Conservation (phyloP, 768 basidiomycete species). For the Steccherinum ochraceum region DNA sequence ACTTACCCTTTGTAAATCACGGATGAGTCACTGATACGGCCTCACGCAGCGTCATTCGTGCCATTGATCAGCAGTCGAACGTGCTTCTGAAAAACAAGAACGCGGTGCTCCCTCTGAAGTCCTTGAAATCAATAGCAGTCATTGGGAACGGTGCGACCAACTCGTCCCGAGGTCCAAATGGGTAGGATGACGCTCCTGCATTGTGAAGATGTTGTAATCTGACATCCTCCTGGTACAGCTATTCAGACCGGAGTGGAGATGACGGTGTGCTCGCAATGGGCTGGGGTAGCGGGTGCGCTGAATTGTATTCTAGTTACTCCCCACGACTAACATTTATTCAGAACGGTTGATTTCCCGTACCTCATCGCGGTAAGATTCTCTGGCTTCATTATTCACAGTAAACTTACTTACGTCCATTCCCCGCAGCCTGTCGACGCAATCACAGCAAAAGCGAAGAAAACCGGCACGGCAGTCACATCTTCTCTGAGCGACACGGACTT, state of each 20-base stretch:
- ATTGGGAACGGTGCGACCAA: constrained; percentile 31
- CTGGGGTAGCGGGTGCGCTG: constrained; percentile 31
- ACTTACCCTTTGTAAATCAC: background rate
- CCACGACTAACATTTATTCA: constrained; percentile 14
- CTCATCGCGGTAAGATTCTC: constrained; percentile 35
- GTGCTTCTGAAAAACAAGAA: constrained; percentile 58
- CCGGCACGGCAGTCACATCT: constrained; percentile 37
- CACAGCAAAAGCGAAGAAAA: constrained; percentile 24
- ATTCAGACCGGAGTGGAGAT: constrained; percentile 49
- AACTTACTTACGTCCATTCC: background rate
- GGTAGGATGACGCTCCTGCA: constrained; percentile 30
- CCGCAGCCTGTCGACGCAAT: constrained; percentile 35
- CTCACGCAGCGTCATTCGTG: constrained; percentile 14
- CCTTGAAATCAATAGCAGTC: constrained; percentile 45
- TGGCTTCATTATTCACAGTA: background rate
- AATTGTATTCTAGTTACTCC: background rate
- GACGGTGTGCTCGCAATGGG: constrained; percentile 61
- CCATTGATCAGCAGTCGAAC: constrained; percentile 54
- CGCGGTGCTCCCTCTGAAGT: constrained; percentile 37
- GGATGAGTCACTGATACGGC: too few species aligned
- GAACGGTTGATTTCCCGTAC: constrained; percentile 48
- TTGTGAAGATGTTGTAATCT: background rate
- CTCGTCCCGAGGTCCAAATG: constrained; percentile 42
- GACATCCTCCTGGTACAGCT: too few species aligned
- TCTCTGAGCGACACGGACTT: constrained; percentile 46